Conservation (phyloP, 1,139 yeast species). For the Kodamaea sp. region DNA sequence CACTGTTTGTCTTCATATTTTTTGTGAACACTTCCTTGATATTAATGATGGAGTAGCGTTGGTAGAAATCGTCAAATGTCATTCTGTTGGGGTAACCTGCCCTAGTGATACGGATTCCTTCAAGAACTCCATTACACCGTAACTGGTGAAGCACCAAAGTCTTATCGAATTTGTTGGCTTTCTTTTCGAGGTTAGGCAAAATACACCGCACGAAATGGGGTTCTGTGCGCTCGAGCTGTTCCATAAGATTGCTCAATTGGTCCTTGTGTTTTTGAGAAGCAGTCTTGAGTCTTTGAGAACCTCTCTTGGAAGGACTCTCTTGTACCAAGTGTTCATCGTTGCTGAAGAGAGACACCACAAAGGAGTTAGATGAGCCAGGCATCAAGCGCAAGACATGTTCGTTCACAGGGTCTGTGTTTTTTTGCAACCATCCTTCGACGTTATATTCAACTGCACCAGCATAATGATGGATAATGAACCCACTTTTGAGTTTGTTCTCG, state of each 20-base stretch:
- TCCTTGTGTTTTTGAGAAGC: conserved; percentile 87
- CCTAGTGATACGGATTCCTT: conserved; percentile 95
- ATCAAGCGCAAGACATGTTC: conserved; percentile 67
- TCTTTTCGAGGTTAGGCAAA: conserved; percentile 79
- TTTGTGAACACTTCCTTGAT: conserved; percentile 48
- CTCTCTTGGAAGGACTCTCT: conserved; percentile 10
- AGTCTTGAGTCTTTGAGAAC: conserved; percentile 56
- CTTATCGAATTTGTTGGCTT: conserved; percentile 72
- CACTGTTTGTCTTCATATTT: conserved; percentile 63
- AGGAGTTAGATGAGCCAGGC: conserved; percentile 54
- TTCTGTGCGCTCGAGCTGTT: conserved; percentile 74
- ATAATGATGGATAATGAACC: conserved; percentile 84
- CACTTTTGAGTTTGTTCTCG: conserved; percentile 67
- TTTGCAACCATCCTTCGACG: conserved; percentile 90
- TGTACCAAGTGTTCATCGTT: conserved; percentile 23
- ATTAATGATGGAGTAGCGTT: conserved; percentile 69
- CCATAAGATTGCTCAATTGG: conserved; percentile 72
- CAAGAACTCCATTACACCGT: conserved; percentile 95
- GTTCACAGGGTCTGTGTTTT: conserved; percentile 91
- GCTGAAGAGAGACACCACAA: conserved; percentile 35
- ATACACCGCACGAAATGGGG: conserved; percentile 98
- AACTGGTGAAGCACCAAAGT: conserved; percentile 81
- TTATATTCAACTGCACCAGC: conserved; percentile 95
- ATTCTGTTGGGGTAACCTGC: conserved; percentile 96
- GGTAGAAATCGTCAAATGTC: conserved; percentile 76